Percentiles rank a stretch among this genome's conserved stretches.
Conservation (phyloP, 2,329 filamentous ascomycete species). For the Reticulascus tulasneorum region DNA sequence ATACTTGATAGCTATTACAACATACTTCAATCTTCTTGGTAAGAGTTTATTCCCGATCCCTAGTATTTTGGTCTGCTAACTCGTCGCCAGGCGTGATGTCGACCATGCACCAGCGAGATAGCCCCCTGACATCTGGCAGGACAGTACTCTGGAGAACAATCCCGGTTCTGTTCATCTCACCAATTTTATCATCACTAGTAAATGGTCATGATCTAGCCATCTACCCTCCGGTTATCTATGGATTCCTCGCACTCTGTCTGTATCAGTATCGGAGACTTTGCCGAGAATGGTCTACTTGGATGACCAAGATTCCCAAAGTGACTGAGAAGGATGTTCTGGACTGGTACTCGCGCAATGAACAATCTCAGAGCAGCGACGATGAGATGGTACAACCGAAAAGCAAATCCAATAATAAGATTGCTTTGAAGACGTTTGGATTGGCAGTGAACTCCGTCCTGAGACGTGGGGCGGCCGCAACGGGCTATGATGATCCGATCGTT, state of each 20-base stretch:
- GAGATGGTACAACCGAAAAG: no score
- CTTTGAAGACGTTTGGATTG: no score
- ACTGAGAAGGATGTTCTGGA: slow-evolving; percentile 45
- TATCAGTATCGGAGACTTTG: slow-evolving; percentile 49
- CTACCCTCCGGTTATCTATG: slow-evolving; percentile 51
- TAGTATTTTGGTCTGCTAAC: no score
- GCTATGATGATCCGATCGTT: slow-evolving; percentile 19
- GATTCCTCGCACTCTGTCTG: slow-evolving; percentile 47
- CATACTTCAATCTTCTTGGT: slow-evolving; percentile 56
- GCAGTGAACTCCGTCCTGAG: no score
- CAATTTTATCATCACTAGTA: slow-evolving; percentile 50
- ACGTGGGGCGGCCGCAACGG: slow-evolving; percentile 1
- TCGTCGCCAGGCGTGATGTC: no score
- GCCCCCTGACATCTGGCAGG: slow-evolving; percentile 54
- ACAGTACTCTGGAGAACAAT: slow-evolving; percentile 51
- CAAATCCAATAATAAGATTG: no score
- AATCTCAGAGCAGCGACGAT: slow-evolving; percentile 15
- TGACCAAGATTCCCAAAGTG: slow-evolving; percentile 42
- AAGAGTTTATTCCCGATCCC: no score
- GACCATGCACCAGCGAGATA: slow-evolving; percentile 50
- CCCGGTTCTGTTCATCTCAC: slow-evolving; percentile 52
- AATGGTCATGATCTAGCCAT: slow-evolving; percentile 49
- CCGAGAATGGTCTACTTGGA: slow-evolving; percentile 58
- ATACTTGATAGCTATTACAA: slow-evolving; percentile 53
- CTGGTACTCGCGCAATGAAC: slow-evolving; percentile 38